These are phyloP conservation scores for Biancaea sappan DNA, from an alignment of 306 rosid genomes.

Conservation along the genomic window DNA sequence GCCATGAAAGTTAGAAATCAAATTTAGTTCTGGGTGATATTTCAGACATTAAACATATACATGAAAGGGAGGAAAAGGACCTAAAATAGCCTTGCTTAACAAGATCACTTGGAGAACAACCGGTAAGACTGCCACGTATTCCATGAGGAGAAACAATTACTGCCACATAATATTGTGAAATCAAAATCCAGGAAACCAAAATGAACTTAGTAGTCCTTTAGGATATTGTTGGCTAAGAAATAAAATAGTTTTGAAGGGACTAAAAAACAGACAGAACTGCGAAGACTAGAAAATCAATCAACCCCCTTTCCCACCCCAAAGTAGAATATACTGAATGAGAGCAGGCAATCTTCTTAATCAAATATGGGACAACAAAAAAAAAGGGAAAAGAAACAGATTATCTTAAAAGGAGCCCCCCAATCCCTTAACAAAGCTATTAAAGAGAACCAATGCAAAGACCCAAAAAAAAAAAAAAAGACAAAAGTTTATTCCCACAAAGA, in stretches of 20 bases:
- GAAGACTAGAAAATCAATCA: neutral
- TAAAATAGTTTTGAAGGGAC: neutral
- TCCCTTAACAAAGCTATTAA: neutral
- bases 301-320: neutral
- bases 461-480: neutral
- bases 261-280: neutral
- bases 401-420: neutral
- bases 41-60: slow-evolving; percentile 21
- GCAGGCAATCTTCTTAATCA: neutral
- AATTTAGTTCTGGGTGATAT: slow-evolving; percentile 26
- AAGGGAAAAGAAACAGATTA: neutral
- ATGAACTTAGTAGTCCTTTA: slow-evolving; percentile 27
- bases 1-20: slow-evolving; percentile 30
- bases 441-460: neutral
- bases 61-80: slow-evolving; percentile 45
- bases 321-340: neutral
- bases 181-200: slow-evolving; percentile 21
- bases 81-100: slow-evolving; percentile 85
- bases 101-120: slow-evolving; percentile 91
- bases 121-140: slow-evolving; percentile 90
- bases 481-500: neutral
- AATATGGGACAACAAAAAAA: neutral
- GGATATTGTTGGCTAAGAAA: neutral
- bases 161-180: slow-evolving; percentile 43
- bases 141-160: slow-evolving; percentile 98